Evolutionary conservation across 2,329 filamentous ascomycete species (phyloP).

Genomic region (Trichoderma afroharzianum): DNA sequence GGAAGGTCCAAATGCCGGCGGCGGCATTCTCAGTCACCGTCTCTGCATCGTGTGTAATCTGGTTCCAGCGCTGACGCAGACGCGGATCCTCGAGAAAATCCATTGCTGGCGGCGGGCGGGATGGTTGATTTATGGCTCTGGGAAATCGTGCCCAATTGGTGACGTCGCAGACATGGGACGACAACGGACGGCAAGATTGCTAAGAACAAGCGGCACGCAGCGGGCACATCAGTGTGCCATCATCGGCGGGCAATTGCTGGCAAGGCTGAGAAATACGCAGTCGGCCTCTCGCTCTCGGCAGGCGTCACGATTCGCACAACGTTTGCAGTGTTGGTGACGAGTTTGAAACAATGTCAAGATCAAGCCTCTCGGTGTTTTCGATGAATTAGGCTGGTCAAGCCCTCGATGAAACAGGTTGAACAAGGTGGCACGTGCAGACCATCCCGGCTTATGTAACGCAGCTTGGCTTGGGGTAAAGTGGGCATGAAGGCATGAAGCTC

Average conservation of each 20-base stretch:
- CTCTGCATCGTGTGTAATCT: conserved; percentile 86
- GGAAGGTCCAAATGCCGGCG: conserved; percentile 83
- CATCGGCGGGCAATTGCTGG: background rate
- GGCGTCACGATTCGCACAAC: background rate
- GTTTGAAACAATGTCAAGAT: background rate
- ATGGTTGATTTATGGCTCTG: background rate
- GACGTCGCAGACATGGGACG: conserved; percentile 16
- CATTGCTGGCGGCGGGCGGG: conserved; percentile 38
- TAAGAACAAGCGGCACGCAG: background rate
- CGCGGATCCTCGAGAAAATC: conserved; percentile 74
- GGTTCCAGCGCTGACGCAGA: conserved; percentile 89
- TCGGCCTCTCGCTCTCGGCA: background rate
- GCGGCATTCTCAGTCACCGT: conserved; percentile 89
- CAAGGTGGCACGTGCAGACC: conserved; percentile 14
- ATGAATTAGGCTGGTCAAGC: background rate
- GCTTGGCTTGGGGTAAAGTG: background rate
- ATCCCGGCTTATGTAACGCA: conserved; percentile 5
- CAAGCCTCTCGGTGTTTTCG: background rate
- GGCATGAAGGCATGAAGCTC: background rate
- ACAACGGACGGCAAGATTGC: background rate
- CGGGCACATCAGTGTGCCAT: background rate
- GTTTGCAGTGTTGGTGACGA: background rate
- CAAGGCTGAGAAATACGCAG: background rate
- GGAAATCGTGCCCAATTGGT: background rate
- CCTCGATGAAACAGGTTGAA: conserved; percentile 1